phyloP scores from a whole-genome alignment of 2,329 filamentous ascomycete species.

The Hymenoscyphus salicellus region DNA sequence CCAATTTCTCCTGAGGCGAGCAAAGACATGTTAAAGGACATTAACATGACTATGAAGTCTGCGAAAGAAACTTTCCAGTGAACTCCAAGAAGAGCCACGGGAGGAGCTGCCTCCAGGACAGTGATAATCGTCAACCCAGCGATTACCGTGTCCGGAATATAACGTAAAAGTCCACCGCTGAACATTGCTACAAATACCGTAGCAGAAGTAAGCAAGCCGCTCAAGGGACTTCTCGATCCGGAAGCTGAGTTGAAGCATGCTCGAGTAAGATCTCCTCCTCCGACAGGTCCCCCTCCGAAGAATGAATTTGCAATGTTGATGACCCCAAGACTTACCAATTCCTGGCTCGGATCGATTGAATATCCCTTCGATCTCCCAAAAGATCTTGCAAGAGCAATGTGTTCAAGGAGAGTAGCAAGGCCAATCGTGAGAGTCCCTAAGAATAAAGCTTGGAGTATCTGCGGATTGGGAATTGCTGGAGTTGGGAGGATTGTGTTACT shows the following conservation, averaged over 20 bases:
- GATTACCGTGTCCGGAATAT: conserved; percentile 63
- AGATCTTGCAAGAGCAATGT: conserved; percentile 60
- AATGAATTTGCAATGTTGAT: conserved; percentile 63
- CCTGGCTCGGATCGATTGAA: conserved; percentile 60
- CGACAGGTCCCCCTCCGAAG: conserved; percentile 60
- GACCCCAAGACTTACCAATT: conserved; percentile 60
- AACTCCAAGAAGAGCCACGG: conserved; percentile 41
- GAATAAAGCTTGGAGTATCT: conserved; percentile 52
- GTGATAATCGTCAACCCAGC: conserved; percentile 53
- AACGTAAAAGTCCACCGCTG: conserved; percentile 59
- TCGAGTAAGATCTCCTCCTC: conserved; percentile 60
- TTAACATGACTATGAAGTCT: conserved; percentile 61
- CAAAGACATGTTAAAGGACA: conserved; percentile 62
- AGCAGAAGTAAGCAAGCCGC: conserved; percentile 56
- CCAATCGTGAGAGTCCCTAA: conserved; percentile 56
- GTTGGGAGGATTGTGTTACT: conserved; percentile 51
- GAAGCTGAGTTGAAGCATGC: conserved; percentile 65
- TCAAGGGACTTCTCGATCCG: conserved; percentile 58
- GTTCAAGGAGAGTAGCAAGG: conserved; percentile 49
- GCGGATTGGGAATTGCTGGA: conserved; percentile 46
- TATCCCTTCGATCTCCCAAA: conserved; percentile 62
- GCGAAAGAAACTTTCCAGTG: conserved; percentile 64
- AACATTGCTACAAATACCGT: conserved; percentile 61
- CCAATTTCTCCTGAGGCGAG: conserved; percentile 60
- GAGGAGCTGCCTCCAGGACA: conserved; percentile 19